Evolutionary conservation across 2,329 filamentous ascomycete species (phyloP).

Genomic region (Cladophialophora immunda): DNA sequence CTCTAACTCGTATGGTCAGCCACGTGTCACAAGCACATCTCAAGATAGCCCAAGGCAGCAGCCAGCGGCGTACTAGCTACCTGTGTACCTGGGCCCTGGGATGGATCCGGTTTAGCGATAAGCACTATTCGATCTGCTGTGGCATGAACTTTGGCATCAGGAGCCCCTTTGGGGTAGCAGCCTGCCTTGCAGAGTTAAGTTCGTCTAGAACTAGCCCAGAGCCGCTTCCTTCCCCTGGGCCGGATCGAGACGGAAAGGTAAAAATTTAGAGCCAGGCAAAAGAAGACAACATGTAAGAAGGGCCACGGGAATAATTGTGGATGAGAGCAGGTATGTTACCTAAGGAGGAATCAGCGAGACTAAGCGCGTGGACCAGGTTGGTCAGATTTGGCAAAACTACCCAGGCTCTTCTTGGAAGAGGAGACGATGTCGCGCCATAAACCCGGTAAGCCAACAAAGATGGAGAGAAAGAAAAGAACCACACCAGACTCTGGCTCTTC

Average conservation of each 20-base stretch:
- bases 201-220: not conserved
- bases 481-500: not conserved
- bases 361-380: not conserved
- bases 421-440: not conserved
- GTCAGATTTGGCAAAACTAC: not conserved
- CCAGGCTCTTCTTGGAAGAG: not conserved
- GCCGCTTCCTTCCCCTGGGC: not conserved
- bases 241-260: slow-evolving; percentile 3
- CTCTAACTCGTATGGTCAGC: no score
- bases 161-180: not conserved
- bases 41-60: no score
- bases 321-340: no score
- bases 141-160: not conserved
- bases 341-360: not conserved
- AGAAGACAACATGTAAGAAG: no score
- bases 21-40: no score
- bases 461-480: not conserved
- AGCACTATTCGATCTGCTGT: not conserved
- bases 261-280: no score
- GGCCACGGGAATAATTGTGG: no score
- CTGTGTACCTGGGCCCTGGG: no score
- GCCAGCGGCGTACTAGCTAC: no score
- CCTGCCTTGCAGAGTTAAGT: not conserved
- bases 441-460: not conserved
- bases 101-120: not conserved